Evolutionary conservation across 306 rosid genomes (phyloP), one percentile per base, ranked within the genome.

Genomic region (Dryas octopetala): DNA sequence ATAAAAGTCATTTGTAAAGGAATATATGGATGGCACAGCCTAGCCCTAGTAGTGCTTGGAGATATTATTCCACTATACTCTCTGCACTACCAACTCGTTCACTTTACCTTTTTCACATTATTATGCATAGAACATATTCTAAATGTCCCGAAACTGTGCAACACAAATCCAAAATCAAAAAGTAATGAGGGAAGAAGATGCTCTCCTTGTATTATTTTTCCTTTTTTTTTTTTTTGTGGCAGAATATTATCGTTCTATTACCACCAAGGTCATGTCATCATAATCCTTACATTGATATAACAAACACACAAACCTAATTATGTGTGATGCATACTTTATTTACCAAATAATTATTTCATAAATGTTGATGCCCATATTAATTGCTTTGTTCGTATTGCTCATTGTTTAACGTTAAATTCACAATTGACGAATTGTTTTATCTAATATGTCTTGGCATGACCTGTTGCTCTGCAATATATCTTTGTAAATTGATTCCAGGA

Each of bases 401-500:
- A 0, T 45, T 44, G 15, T 32, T 67, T 19, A 19, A 26, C 41
- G 11, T 26, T 48, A 53, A 50, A 3, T 67, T 47, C 44, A 65
- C 40, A 65, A 65, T 4, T 8, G 3, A 65, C 38, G 9, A 9
- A 9, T 10, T 65, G 3, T 50, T 6, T 16, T 50, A 62, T 16
- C 52, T 41, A 14, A 7, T 28, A 45, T 57, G 19, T 14, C 23
- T 60, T 54, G 74, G 68, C 6, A 65, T 41, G 63, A 45, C 19
- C 46, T 55, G 3, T 32, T 32, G 38, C 68, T 74, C 45, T 28
- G 62, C 74, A 15, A 48, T 66, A 43, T 50, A n/a, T 49, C 9
- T 43, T 54, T 66, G n/a, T 67, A 51, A 82, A 65, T 70, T 74
- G 82, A 76, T 41, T 81, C 68, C 86, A 92, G 97, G 88, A 76